Percentiles rank a stretch among this genome's conserved stretches.
These are phyloP conservation scores for Pseudozyma thailandica DNA, from an alignment of 1,284 basidiomycete species.

Conservation along the genomic window DNA sequence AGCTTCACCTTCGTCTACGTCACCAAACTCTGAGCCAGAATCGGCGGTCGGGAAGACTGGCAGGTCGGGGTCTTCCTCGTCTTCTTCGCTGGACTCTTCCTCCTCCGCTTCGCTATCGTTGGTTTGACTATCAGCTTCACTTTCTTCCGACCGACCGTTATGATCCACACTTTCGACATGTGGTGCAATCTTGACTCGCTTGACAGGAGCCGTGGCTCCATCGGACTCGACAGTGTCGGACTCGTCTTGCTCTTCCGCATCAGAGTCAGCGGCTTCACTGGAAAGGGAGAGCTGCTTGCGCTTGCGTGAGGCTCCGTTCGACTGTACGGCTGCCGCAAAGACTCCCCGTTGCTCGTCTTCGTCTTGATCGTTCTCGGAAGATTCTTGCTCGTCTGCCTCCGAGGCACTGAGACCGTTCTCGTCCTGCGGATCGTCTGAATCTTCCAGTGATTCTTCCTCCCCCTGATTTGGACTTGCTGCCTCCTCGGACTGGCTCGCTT, in stretches of 20 bases:
- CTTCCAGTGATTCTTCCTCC: constrained; percentile 4
- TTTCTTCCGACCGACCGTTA: background rate
- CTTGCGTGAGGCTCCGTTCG: constrained; percentile 19
- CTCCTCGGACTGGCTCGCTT: constrained; percentile 20
- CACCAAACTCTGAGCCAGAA: constrained; percentile 45
- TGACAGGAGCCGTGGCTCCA: constrained; percentile 7
- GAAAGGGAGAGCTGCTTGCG: constrained; percentile 15
- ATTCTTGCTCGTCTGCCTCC: constrained; percentile 5
- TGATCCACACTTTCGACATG: constrained; percentile 5
- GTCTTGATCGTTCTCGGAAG: constrained; percentile 11
- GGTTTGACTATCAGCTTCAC: background rate
- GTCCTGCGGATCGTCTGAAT: constrained; percentile 1
- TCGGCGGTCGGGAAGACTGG: constrained; percentile 31
- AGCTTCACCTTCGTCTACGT: constrained; percentile 54
- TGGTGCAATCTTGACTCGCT: constrained; percentile 32
- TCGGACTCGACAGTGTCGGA: constrained; percentile 22
- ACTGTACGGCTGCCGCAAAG: background rate
- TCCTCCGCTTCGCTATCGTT: background rate
- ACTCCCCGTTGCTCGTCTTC: background rate
- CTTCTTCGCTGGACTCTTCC: background rate
- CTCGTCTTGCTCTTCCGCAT: constrained; percentile 4
- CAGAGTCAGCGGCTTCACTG: constrained; percentile 4
- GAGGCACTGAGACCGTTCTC: constrained; percentile 9
- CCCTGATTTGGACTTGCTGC: constrained; percentile 9
- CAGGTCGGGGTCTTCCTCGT: constrained; percentile 7